Evolutionary conservation across 169 alveolate genomes (phyloP).

Genomic region (Fabrea salina): DNA sequence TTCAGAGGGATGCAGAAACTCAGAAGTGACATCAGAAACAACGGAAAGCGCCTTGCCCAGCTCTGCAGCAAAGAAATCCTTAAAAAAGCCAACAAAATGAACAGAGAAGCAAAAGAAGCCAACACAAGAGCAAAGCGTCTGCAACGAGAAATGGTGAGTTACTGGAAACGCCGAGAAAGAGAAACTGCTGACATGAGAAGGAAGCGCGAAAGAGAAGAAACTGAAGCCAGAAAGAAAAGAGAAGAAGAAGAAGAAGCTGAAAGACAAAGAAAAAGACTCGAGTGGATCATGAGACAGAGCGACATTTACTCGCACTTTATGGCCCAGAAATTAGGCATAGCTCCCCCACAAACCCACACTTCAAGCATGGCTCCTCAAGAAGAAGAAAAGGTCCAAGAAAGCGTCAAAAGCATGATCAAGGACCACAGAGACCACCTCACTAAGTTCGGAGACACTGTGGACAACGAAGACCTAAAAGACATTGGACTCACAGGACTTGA

Average conservation of each 20-base stretch:
- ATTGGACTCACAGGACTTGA: constrained; percentile 29
- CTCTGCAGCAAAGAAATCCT: constrained; percentile 75
- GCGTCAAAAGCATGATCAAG: constrained; percentile 50
- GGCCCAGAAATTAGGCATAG: constrained; percentile 83
- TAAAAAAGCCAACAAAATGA: constrained; percentile 70
- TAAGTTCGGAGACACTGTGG: constrained; percentile 50
- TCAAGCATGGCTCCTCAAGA: constrained; percentile 48
- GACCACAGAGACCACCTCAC: constrained; percentile 59
- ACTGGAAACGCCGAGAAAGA: constrained; percentile 83
- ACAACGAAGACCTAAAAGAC: constrained; percentile 38
- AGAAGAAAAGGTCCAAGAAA: constrained; percentile 56
- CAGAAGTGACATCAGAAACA: constrained; percentile 68
- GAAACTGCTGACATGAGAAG: constrained; percentile 82
- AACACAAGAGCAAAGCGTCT: constrained; percentile 72
- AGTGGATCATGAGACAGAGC: constrained; percentile 79
- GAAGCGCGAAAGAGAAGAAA: constrained; percentile 79
- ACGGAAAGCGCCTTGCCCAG: constrained; percentile 64
- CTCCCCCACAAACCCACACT: constrained; percentile 45
- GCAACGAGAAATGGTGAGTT: constrained; percentile 75
- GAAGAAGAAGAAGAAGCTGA: constrained; percentile 84
- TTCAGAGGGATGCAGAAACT: constrained; percentile 34
- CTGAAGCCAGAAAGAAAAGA: constrained; percentile 71
- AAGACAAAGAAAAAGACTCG: constrained; percentile 79
- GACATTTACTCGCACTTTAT: constrained; percentile 85
- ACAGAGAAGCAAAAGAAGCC: constrained; percentile 72